Evolutionary conservation across 306 rosid genomes (phyloP), one percentile per base, ranked within the genome.

Genomic region (Begonia fuchsioides): DNA sequence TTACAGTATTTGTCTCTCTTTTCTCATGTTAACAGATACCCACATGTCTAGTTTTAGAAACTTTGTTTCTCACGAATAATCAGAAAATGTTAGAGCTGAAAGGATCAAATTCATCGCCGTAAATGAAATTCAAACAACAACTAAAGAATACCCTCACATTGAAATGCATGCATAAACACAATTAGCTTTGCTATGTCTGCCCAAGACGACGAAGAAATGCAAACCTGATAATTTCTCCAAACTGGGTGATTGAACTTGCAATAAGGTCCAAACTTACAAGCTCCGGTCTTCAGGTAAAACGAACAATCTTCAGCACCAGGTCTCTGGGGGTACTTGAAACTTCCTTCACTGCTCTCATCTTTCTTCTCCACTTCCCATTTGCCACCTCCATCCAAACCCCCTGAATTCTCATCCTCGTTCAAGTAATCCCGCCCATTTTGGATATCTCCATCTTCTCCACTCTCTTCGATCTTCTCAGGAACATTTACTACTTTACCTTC

Each of bases 231-330:
- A 63, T 72, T 85, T 77, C 73, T 75, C 59, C 73, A 55, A 47
- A 71, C 59, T 10, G 96, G 98, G 53, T 90, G 98, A 58, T 90
- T 90, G 55, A 85, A 90, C 65, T 70, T 90, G 93, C 98, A 85
- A 55, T 77, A 66, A 57, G 74, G 67, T 55, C 94, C 95, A 51
- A 85, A 90, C 65, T 90, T 90, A 64, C 98, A 90, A 62, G 49
- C 58, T 55, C 98, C 87, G 40, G 94, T 90, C 70, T 73, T 90
- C 19, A 90, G 74, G 62, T 82, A 90, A 61, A 59, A 90, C 5
- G 92, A 44, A 57, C 98, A 90, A 61, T 85, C 98, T 64, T 77
- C 92, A 38, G 98, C 98, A 26, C 82, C 98, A 1, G 94, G 94
- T 64, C 98, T 72, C 68, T 79, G 68, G 1, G 98, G 98, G 38